Evolutionary conservation across 2,329 filamentous ascomycete genomes (phyloP), one percentile per base, ranked within the genome.

Genomic region (Pestalotiopsis sp.): DNA sequence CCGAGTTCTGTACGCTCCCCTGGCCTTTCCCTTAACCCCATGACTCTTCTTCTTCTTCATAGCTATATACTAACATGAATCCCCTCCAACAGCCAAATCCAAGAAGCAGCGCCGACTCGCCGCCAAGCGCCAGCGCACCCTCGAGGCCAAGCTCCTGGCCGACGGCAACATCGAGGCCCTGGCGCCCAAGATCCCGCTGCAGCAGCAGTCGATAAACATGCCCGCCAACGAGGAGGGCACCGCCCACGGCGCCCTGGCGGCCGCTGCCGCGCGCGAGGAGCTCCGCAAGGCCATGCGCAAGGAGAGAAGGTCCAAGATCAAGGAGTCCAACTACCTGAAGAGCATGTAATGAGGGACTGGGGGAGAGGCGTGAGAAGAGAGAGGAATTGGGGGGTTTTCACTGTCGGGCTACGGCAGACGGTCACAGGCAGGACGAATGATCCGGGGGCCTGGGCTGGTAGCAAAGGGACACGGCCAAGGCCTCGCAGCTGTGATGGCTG

Each of bases 321-420:
- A 95, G 88, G 93, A 96, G 85, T 82, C 82, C 78, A 96, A 96
- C 83, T 96, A 94, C 86, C 87, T 96, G 81, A 93, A 92, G 87
- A 88, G 90, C 58, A 93, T 95, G 92, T 90, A 85, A 83, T 25
- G 25, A 9, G 60, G 2, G 17, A 3, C 14, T 6, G 23, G 4
- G 7, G 60, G 39, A 12, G 20, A 36, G 23, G 23, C 12, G 58
- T 4, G 58, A 36, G 58, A 36, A 13, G 11, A 36, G 11, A 36
- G 23, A n/a, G 25, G 14, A 6, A 27, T 60, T 5, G 25, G 27
- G 25, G 4, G 27, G 27, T 4, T 23, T 23, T 17, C 27, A 17
- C 58, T 14, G 58, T 36, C 7, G 9, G 14, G 25, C n/a, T 45
- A 45, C 41, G 41, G 13, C 5, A 45, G 13, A 17, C 17, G 13